Evolutionary conservation across 495 filamentous ascomycete species (phyloP), one percentile per base, ranked within the genome.

Genomic region (Penicillium diatomitis): DNA sequence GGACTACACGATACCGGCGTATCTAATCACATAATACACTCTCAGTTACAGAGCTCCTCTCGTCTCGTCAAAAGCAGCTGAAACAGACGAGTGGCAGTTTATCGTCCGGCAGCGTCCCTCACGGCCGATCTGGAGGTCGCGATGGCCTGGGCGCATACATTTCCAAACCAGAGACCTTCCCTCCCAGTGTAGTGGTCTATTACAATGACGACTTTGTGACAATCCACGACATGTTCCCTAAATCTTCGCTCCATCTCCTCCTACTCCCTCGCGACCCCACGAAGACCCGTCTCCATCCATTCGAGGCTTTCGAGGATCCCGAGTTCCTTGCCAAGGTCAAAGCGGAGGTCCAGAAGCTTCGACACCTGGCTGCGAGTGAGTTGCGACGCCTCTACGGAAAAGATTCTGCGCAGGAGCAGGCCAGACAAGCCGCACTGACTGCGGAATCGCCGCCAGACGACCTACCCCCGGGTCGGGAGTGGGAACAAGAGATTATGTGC

Each of bases 221-320:
- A 10, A 88, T 96, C 67, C 71, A 85, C 38, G 92, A 98, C 65
- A 63, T 78, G 43, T 98, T 80, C 61, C 89, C 91, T 4, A 96
- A 97, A 64, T 80, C 88, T 20, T 79, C 76, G 8, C 69, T 96
- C 5, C 92, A 98, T 65, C 71, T 88, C 0, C 87, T 98, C 9
- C 79, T 98, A 7, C 79, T 98, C 3, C 88, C 90, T 7, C 85
- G 90, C 27, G 78, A 86, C 37, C 64, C 72, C 0, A 53, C 69
- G 2, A 82, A 83, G 57, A 78, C 72, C 51, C 62, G 72, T 7
- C 70, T 81, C 8, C 86, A 94, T 51, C 90, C 90, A 0, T 83
- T 90, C 65, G 79, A 87, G 3, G 89, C 88, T 7, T 82, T 96
- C 52, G 67, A 80, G 12, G 82, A 95, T 61, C 39, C 71, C 6